These are phyloP conservation scores for Microthlaspi erraticum DNA, from an alignment of 345 rosid genomes.

Conservation along the genomic window DNA sequence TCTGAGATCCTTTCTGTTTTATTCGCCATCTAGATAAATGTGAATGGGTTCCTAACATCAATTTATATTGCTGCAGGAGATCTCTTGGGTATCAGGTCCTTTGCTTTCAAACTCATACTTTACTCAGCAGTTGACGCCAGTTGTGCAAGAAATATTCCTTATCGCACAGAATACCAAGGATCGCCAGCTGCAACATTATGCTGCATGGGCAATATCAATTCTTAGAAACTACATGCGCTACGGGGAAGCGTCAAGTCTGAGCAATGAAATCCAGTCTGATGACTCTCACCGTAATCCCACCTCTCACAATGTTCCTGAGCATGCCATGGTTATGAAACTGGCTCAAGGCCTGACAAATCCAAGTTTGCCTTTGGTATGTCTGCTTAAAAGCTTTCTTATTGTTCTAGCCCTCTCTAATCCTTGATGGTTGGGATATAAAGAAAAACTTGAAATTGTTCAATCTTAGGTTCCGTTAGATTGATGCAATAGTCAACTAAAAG, in stretches of 20 bases:
- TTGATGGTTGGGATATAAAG: neutral
- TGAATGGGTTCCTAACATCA: slow-evolving; percentile 27
- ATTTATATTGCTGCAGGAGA: slow-evolving; percentile 58
- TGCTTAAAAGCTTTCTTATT: slow-evolving; percentile 22
- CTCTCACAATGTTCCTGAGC: slow-evolving; percentile 65
- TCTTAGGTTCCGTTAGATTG: neutral
- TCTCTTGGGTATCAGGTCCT: slow-evolving; percentile 57
- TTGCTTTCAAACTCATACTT: slow-evolving; percentile 64
- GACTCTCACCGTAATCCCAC: slow-evolving; percentile 46
- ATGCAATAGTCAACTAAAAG: slow-evolving; percentile 1
- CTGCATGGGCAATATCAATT: slow-evolving; percentile 87
- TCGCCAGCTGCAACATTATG: slow-evolving; percentile 69
- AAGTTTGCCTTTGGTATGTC: slow-evolving; percentile 56
- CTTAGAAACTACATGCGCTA: slow-evolving; percentile 73
- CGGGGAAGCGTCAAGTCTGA: slow-evolving; percentile 46
- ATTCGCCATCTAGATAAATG: slow-evolving; percentile 13
- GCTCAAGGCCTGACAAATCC: slow-evolving; percentile 62
- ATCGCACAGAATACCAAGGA: slow-evolving; percentile 77
- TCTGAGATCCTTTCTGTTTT: slow-evolving; percentile 23
- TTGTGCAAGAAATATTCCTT: slow-evolving; percentile 85
- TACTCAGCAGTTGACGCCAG: slow-evolving; percentile 58
- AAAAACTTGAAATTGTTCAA: slow-evolving; percentile 9
- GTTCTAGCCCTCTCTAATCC: slow-evolving; percentile 24
- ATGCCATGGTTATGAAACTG: slow-evolving; percentile 72
- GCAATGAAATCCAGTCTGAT: slow-evolving; percentile 43